Percentiles rank a stretch among this genome's conserved stretches.
phyloP scores from a whole-genome alignment of 768 basidiomycete genomes.

The Sporobolomyces pararoseus region DNA sequence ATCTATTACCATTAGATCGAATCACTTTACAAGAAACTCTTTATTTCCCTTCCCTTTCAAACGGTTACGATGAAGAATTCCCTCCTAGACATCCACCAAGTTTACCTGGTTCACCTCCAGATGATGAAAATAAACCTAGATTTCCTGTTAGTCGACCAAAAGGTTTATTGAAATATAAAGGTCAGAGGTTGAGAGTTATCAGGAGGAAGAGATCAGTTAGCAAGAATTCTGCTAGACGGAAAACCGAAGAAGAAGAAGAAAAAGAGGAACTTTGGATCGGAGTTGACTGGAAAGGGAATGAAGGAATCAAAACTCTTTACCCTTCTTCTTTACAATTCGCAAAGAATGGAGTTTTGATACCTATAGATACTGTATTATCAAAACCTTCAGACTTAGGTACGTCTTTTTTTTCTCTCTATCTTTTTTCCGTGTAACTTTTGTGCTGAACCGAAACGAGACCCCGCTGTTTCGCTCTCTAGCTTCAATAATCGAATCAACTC shows the following conservation, averaged over 20 bases:
- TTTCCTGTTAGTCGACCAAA: conserved; percentile 55
- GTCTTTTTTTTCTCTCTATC: conserved; percentile 43
- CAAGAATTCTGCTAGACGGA: no score
- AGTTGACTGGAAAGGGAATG: conserved; percentile 73
- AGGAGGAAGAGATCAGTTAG: no score
- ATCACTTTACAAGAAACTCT: conserved; percentile 65
- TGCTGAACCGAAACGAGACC: background rate
- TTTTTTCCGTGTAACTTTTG: no score
- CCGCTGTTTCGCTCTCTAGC: conserved; percentile 52
- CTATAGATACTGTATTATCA: conserved; percentile 68
- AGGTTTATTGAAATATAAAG: conserved; percentile 71
- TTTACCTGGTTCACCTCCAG: conserved; percentile 32
- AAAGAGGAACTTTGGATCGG: conserved; percentile 56
- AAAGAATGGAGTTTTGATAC: conserved; percentile 72
- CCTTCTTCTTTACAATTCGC: no score
- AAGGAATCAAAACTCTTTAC: conserved; percentile 60
- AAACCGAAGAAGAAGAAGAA: background rate
- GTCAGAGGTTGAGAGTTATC: conserved; percentile 69
- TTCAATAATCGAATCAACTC: conserved; percentile 59
- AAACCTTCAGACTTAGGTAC: conserved; percentile 71
- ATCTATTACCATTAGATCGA: conserved; percentile 51
- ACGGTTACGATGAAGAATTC: conserved; percentile 21
- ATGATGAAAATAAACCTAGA: conserved; percentile 19
- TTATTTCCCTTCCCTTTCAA: conserved; percentile 70
- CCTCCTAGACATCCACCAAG: conserved; percentile 30